phyloP scores from a whole-genome alignment of 2,329 filamentous ascomycete species.

The Parafenestella ontariensis region DNA sequence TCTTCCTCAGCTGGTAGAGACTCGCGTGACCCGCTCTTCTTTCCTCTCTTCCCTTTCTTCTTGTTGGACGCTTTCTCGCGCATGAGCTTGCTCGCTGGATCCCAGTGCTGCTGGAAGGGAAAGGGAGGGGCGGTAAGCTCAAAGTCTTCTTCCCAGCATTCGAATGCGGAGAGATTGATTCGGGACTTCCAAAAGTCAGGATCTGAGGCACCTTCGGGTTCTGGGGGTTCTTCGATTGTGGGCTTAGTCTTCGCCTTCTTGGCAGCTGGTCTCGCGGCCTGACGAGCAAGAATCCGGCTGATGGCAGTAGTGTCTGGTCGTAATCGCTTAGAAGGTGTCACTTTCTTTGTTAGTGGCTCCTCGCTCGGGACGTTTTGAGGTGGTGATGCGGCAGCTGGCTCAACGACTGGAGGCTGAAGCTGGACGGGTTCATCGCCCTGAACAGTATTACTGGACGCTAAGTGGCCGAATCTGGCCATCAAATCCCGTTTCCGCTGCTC shows the following conservation, averaged over 20 bases:
- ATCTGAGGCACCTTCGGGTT: conserved; percentile 50
- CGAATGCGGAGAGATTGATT: conserved; percentile 78
- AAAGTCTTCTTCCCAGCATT: conserved; percentile 70
- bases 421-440: conserved; percentile 5
- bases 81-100: conserved; percentile 71
- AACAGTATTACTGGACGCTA: not conserved
- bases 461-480: conserved; percentile 25
- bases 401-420: not conserved
- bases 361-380: not conserved
- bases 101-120: conserved; percentile 90
- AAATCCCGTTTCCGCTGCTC: conserved; percentile 31
- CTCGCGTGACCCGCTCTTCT: conserved; percentile 44
- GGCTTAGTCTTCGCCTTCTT: conserved; percentile 30
- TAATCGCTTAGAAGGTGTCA: conserved; percentile 28
- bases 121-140: conserved; percentile 80
- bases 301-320: conserved; percentile 36
- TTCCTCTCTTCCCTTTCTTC: conserved; percentile 59
- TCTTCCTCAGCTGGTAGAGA: conserved; percentile 51
- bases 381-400: not conserved
- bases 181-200: conserved; percentile 75
- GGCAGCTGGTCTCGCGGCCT: conserved; percentile 25
- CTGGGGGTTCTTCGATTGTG: conserved; percentile 25
- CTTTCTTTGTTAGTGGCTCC: conserved; percentile 8
- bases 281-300: conserved; percentile 39
- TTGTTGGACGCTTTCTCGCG: conserved; percentile 64